phyloP scores from a whole-genome alignment of 306 rosid species.

The Quercus glauca region DNA sequence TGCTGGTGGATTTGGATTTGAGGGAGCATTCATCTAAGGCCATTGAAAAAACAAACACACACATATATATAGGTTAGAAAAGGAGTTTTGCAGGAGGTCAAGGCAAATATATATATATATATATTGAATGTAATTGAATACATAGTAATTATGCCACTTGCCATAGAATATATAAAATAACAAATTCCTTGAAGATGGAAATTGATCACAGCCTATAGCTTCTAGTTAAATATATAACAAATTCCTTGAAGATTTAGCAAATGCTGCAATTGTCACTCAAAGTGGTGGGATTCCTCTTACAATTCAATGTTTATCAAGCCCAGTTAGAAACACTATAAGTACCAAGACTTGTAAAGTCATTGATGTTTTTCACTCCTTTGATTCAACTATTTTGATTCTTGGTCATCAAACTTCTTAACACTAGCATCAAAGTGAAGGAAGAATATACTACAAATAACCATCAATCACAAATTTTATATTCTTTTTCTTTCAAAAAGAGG shows the following conservation, averaged over 20 bases:
- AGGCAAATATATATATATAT: too few relatives aligned
- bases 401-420: background rate
- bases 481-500: background rate
- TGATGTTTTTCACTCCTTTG: background rate
- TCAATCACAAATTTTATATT: background rate
- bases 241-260: conserved; percentile 42
- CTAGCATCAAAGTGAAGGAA: background rate
- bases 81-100: too few relatives aligned
- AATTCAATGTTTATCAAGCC: conserved; percentile 85
- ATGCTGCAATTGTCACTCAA: conserved; percentile 51
- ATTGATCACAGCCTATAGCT: too few relatives aligned
- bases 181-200: too few relatives aligned
- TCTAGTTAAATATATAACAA: too few relatives aligned
- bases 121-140: too few relatives aligned
- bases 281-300: conserved; percentile 69
- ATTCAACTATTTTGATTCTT: conserved; percentile 4
- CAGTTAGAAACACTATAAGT: conserved; percentile 84
- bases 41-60: too few relatives aligned
- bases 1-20: too few relatives aligned
- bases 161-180: too few relatives aligned
- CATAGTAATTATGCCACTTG: too few relatives aligned
- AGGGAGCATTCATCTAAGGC: too few relatives aligned
- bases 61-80: too few relatives aligned
- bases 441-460: background rate
- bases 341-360: conserved; percentile 14